Conservation (phyloP, 768 basidiomycete species). For the Cystobasidium onofrii region DNA sequence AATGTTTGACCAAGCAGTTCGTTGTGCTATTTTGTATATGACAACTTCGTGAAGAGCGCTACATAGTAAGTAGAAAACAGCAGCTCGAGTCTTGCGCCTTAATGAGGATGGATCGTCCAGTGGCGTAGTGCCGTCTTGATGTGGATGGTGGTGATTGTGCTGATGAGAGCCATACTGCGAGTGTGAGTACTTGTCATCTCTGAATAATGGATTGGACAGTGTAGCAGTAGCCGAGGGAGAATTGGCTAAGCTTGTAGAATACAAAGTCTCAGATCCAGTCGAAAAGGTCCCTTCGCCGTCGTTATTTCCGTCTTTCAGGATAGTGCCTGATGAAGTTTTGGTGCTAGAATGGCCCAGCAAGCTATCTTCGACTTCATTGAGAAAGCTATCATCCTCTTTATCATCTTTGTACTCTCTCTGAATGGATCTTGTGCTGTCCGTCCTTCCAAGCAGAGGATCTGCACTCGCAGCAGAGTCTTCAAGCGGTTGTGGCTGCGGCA, state of each 20-base stretch:
- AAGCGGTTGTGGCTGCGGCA: no score
- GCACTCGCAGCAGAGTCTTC: no score
- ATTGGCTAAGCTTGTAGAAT: neutral
- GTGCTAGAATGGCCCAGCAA: neutral
- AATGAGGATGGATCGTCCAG: neutral
- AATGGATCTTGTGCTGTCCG: no score
- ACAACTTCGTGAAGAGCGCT: neutral
- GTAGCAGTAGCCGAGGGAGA: neutral
- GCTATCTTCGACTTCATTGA: neutral
- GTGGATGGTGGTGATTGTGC: neutral
- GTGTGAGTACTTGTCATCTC: neutral
- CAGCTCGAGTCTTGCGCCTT: neutral
- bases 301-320: neutral
- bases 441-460: no score
- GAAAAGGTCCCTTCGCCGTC: neutral
- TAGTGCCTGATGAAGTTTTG: neutral
- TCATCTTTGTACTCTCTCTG: neutral
- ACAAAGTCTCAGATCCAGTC: neutral
- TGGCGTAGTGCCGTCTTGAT: neutral
- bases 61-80: neutral
- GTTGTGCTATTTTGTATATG: conserved; percentile 12
- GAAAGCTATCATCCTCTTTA: neutral
- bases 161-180: neutral
- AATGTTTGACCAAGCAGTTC: conserved; percentile 3
- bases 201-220: neutral